phyloP scores from a whole-genome alignment of 257 asterid genomes.

The Nicotiana attenuata region DNA sequence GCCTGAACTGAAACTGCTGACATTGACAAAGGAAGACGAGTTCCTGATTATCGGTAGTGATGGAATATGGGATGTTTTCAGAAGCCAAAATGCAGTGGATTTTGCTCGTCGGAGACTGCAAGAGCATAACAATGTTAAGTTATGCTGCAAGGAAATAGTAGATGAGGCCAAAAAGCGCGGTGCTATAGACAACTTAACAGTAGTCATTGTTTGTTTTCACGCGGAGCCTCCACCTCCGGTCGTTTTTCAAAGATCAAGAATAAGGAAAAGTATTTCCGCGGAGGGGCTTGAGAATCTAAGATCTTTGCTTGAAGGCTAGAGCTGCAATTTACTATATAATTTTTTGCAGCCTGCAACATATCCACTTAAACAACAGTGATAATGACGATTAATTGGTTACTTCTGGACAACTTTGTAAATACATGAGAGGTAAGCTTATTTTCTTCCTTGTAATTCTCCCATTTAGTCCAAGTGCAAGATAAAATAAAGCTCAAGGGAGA shows the following conservation, averaged over 20 bases:
- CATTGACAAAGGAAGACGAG: conserved; percentile 75
- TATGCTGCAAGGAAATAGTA: conserved; percentile 78
- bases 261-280: conserved; percentile 72
- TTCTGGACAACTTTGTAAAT: conserved; percentile 23
- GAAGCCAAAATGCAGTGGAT: conserved; percentile 85
- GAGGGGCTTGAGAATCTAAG: conserved; percentile 71
- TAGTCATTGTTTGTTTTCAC: conserved; percentile 74
- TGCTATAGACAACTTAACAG: conserved; percentile 69
- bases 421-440: not conserved
- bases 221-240: conserved; percentile 57
- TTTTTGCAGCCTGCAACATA: not conserved
- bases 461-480: not conserved
- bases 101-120: conserved; percentile 71
- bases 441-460: not conserved
- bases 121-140: conserved; percentile 66
- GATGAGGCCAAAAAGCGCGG: conserved; percentile 78
- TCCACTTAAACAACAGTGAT: conserved; percentile 5
- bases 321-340: not conserved
- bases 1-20: conserved; percentile 66
- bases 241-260: conserved; percentile 42
- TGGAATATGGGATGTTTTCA: conserved; percentile 83
- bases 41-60: conserved; percentile 84
- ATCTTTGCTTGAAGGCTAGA: conserved; percentile 54
- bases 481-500: conserved; percentile 21
- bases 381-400: conserved; percentile 21